Evolutionary conservation across 768 basidiomycete species (phyloP), one percentile per base, ranked within the genome.

Genomic region (Podaxis mareebaensis): DNA sequence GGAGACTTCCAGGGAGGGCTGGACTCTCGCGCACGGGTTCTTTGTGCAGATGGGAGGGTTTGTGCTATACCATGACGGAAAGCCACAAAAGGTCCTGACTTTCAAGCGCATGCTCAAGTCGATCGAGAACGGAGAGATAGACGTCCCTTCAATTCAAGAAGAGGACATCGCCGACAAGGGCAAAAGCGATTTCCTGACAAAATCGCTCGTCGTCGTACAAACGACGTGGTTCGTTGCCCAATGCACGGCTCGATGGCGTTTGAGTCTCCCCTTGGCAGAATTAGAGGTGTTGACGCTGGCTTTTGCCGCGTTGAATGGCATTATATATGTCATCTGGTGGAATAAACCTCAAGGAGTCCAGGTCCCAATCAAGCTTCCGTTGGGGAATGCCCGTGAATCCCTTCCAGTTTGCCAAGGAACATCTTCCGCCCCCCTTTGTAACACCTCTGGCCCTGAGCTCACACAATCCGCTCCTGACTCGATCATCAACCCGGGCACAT

Each of bases 21-120:
- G 66, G 66, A 67, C 66, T 6, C 5, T 60, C 53, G 53, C 55
- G 3, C 66, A 67, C 48, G 64, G 60, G 3, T 65, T 65, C 44
- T 65, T 63, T 33, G 28, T 65, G 13, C 60, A 60, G 22, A 65
- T 63, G 66, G 64, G 61, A 4, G 64, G 66, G 5, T 63, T 67
- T 22, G 39, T 67, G 26, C 22, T 22, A 28, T 56, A 38, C 4
- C 17, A 58, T 13, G 33, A 40, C 1, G 64, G 52, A 24, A 39
- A 24, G 12, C 55, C 60, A 22, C 13, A 33, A 7, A 28, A 39
- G 12, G 49, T 57, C 7, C 64, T 67, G 38, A 55, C 61, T 3
- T 30, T 60, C 26, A 24, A 59, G n/a, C 36, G 51, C 17, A 24
- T 67, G n/a, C 53, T 53, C n/a, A 26, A 54, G 13, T 39, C 62